Base-by-base conservation (phyloP, 2,329 filamentous ascomycete species). In the Clonostachys chloroleuca region DNA sequence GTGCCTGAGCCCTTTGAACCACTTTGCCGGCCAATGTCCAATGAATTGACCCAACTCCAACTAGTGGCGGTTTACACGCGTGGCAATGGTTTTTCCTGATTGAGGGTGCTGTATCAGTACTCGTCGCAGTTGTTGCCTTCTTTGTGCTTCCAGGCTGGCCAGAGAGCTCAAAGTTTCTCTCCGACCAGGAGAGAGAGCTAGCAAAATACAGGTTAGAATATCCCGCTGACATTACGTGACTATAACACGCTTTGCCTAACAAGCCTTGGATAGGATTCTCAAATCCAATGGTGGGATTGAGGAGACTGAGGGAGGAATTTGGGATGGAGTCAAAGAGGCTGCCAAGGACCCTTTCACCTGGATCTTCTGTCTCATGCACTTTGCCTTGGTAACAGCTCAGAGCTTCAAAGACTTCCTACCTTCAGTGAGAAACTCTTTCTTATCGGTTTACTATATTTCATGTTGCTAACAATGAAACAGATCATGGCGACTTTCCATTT, bases 11-110 rank as follows among this genome's bases (percentile, higher is more conserved):
- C n/a, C n/a, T n/a, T n/a, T n/a, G 34, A n/a, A n/a, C n/a, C n/a
- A n/a, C n/a, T n/a, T n/a, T n/a, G n/a, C n/a, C n/a, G n/a, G n/a
- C n/a, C n/a, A n/a, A n/a, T n/a, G n/a, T n/a, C n/a, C n/a, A n/a
- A n/a, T n/a, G n/a, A n/a, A n/a, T n/a, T n/a, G n/a, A n/a, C n/a
- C n/a, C n/a, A n/a, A n/a, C n/a, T n/a, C n/a, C n/a, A n/a, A n/a
- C 14, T n/a, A n/a, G n/a, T 4, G 50, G 57, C 13, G 64, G 64
- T 14, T 58, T 72, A 33, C 57, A 62, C 20, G 62, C 66, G 1
- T 71, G 68, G 71, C 65, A 72, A 17, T 74, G 70, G 72, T 69
- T 74, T 37, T 70, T 74, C 49, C 62, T 73, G 50, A 67, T 72
- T 33, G 68, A 72, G 47, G 68, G 65, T 3, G 53, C 62, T 12